Percentiles rank a stretch among this genome's conserved stretches.
Evolutionary conservation across 176 grass and related monocot genomes (phyloP).

Genomic region (Canna indica): DNA sequence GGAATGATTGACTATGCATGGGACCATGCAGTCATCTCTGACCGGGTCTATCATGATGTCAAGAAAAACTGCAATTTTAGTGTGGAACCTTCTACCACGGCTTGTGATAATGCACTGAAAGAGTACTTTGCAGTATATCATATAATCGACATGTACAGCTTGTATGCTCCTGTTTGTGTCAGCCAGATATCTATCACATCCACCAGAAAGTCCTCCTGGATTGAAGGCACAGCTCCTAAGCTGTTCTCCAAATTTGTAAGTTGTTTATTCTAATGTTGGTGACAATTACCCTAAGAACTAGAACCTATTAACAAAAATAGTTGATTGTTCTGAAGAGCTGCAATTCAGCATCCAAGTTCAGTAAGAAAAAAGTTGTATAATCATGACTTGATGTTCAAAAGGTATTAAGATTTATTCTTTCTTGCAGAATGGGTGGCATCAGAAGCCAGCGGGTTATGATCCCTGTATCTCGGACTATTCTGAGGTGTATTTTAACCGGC

Average conservation of each 20-base stretch:
- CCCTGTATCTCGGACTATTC: constrained; percentile 45
- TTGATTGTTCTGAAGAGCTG: not conserved
- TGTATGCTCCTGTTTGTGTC: constrained; percentile 70
- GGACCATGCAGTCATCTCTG: constrained; percentile 96
- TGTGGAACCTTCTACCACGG: constrained; percentile 13
- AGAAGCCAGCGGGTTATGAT: constrained; percentile 63
- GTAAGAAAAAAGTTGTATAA: not conserved
- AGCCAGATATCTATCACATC: not conserved
- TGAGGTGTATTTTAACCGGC: constrained; percentile 70
- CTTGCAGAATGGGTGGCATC: constrained; percentile 31
- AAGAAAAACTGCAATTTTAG: constrained; percentile 64
- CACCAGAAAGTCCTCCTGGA: constrained; percentile 18
- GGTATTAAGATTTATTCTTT: not conserved
- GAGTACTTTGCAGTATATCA: constrained; percentile 71
- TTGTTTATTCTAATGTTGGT: not conserved
- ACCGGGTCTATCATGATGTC: constrained; percentile 61
- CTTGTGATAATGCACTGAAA: constrained; percentile 35
- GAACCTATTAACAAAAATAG: not conserved
- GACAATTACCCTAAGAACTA: not conserved
- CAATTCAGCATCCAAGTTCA: not conserved
- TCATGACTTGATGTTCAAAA: not conserved
- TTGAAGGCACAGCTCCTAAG: constrained; percentile 38
- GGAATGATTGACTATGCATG: constrained; percentile 95
- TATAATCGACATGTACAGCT: constrained; percentile 97
- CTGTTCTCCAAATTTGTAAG: constrained; percentile 66